Evolutionary conservation across 148 eudicot genomes (phyloP), one percentile per base, ranked within the genome.

Genomic region (Persicaria maculosa): DNA sequence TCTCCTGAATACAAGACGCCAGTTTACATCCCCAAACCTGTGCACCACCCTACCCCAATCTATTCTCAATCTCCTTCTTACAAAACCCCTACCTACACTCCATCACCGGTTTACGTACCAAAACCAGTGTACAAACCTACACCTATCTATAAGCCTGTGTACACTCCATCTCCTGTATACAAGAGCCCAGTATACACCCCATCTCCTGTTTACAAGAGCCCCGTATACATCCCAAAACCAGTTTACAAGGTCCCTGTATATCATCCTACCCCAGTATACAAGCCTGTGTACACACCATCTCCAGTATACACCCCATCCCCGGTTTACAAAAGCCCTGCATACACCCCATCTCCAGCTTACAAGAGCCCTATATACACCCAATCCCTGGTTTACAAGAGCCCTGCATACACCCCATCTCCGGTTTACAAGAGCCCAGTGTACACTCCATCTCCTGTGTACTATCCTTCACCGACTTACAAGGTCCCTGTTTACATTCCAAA

Each of bases 1-100:
- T 36, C 70, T 11, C 70, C 70, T 6, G 72, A 12, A 0, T 68
- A 68, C 72, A 68, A 68, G 72, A 40, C n/a, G 1, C 72, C 72
- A 1, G 52, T 48, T 12, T 48, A 48, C 3, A 9, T 31, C 3
- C 40, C 40, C 3, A 31, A 31, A 31, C 40, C 40, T 2, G 40
- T 31, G 1, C 1, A 31, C 40, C 40, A 31, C 40, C 40, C 40
- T 31, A 31, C 40, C 14, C 52, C 52, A 1, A 4, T 48, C 0
- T 48, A 48, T 12, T 10, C 15, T 12, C 14, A 0, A 48, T 48
- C 52, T 48, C 52, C 52, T 12, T 6, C 52, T 1, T 48, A 48
- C 52, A 48, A 48, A 31, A 64, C 14, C 12, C 68, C 68, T 6
- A 12, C 0, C 40, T 64, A 64, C 68, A 64, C 68, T 8, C 36